These are phyloP conservation scores for Lachnellula arida DNA, from an alignment of 2,329 filamentous ascomycete genomes.

Conservation along the genomic window DNA sequence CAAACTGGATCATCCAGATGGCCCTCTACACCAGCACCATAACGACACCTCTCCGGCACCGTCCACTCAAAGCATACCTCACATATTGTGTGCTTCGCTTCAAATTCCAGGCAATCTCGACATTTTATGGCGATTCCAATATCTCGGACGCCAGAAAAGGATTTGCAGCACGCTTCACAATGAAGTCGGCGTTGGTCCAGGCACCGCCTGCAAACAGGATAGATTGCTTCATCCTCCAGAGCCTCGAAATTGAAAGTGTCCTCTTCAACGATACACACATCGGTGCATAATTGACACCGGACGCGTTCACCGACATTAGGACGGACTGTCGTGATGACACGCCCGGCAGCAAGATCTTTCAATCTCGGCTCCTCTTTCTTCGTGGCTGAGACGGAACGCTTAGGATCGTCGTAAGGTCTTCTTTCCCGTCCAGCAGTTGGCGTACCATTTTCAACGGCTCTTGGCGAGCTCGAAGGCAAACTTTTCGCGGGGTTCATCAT, in stretches of 20 bases:
- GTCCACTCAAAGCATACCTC: neutral
- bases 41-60: neutral
- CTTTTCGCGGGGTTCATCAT: too few species aligned
- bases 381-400: too few species aligned
- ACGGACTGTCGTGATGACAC: too few species aligned
- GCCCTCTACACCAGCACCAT: neutral
- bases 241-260: neutral
- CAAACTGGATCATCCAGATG: neutral
- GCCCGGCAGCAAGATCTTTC: too few species aligned
- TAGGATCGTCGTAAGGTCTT: too few species aligned
- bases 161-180: neutral
- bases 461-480: too few species aligned
- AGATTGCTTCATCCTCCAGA: neutral
- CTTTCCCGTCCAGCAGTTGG: too few species aligned
- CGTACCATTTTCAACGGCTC: too few species aligned
- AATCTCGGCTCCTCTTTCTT: too few species aligned
- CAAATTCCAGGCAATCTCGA: neutral
- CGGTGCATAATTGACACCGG: too few species aligned
- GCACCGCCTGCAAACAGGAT: neutral
- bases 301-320: too few species aligned
- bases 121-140: neutral
- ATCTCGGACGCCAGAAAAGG: neutral
- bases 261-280: too few species aligned
- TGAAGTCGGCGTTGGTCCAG: neutral
- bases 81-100: neutral